Evolutionary conservation across 371 early-diverging fungal species (phyloP).

Genomic region (Sporodiniella umbellata): DNA sequence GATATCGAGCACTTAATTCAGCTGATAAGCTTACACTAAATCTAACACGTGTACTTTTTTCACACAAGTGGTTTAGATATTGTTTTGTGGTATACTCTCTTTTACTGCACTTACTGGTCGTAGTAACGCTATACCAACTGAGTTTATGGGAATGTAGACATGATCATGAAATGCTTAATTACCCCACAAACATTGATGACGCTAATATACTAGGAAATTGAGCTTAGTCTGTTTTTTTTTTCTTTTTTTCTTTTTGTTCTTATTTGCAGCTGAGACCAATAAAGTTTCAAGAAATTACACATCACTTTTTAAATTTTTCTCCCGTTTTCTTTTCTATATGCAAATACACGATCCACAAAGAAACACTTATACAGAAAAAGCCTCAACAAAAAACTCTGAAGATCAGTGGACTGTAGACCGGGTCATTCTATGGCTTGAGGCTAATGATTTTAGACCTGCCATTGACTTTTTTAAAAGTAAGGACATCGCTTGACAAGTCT

Average conservation of each 20-base stretch:
- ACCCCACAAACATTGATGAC: slow-evolving; percentile 34
- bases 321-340: background rate
- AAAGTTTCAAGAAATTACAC: too few species aligned
- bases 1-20: slow-evolving; percentile 72
- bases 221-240: background rate
- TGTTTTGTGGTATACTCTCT: slow-evolving; percentile 70
- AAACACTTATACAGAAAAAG: background rate
- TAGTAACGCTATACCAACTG: slow-evolving; percentile 66
- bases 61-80: slow-evolving; percentile 71
- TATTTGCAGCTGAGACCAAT: background rate
- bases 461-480: slow-evolving; percentile 25
- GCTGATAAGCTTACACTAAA: slow-evolving; percentile 71
- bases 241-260: slow-evolving; percentile 2
- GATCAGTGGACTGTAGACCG: slow-evolving; percentile 20
- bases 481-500: background rate
- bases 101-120: slow-evolving; percentile 75
- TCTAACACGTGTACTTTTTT: slow-evolving; percentile 65
- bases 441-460: slow-evolving; percentile 14
- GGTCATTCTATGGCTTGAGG: slow-evolving; percentile 21
- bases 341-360: slow-evolving; percentile 5
- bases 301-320: background rate
- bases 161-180: slow-evolving; percentile 51
- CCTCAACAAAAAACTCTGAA: background rate
- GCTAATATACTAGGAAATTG: slow-evolving; percentile 5
- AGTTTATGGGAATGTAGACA: slow-evolving; percentile 70